A percentile compares a stretch with the other conserved stretches of the same genome.
phyloP scores from a whole-genome alignment of 2,329 filamentous ascomycete species.

The Colletotrichum incanum region DNA sequence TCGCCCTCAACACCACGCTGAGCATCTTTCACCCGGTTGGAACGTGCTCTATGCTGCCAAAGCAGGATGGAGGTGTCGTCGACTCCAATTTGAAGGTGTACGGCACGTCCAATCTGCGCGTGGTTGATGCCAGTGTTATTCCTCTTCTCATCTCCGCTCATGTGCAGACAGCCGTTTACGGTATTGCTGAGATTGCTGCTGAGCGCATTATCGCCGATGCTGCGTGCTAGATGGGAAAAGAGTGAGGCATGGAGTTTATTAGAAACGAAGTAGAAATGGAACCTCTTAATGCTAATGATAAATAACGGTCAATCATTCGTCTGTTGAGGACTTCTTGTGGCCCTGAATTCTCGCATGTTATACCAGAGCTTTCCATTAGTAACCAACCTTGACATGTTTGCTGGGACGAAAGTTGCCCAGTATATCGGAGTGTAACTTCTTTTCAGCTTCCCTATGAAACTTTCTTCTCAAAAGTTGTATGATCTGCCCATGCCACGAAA shows the following conservation, averaged over 20 bases:
- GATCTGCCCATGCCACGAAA: too few relatives aligned
- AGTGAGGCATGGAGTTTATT: not conserved
- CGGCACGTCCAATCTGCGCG: constrained; percentile 63
- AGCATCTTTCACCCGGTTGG: constrained; percentile 60
- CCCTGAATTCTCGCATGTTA: not conserved
- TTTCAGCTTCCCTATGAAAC: too few relatives aligned
- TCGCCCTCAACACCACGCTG: constrained; percentile 42
- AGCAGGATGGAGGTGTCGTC: constrained; percentile 62
- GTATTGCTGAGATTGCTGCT: constrained; percentile 64
- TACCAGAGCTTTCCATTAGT: not conserved
- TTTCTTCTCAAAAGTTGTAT: too few relatives aligned
- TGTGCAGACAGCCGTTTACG: constrained; percentile 68
- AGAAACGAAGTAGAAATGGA: not conserved
- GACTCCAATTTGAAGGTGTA: constrained; percentile 61
- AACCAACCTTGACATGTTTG: too few relatives aligned
- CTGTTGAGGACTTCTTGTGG: fast-evolving
- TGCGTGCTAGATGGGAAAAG: not conserved
- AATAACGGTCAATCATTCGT: not conserved
- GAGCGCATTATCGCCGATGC: constrained; percentile 46
- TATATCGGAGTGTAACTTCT: too few relatives aligned
- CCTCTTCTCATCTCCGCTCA: constrained; percentile 63
- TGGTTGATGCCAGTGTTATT: constrained; percentile 66
- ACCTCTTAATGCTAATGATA: constrained; percentile 6
- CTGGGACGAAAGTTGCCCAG: too few relatives aligned
- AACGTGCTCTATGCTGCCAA: constrained; percentile 64